phyloP scores from a whole-genome alignment of 129 eudicot species.

The Lactuca saligna region DNA sequence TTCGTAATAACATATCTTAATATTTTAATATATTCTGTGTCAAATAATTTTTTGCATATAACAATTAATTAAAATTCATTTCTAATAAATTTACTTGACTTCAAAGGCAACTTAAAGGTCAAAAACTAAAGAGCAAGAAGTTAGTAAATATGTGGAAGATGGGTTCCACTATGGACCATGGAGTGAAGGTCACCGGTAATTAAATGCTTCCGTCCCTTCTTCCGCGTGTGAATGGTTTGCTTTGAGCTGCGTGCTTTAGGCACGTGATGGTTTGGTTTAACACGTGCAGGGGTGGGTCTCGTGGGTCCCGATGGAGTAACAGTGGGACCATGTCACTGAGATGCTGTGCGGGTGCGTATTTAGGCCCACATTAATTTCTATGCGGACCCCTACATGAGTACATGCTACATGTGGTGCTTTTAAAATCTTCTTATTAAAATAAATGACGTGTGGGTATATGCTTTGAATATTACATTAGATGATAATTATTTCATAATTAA shows the following conservation, averaged over 20 bases:
- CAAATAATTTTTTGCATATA: too few species aligned
- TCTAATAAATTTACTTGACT: not conserved
- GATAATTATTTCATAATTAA: too few species aligned
- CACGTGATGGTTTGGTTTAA: conserved; percentile 13
- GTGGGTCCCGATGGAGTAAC: not conserved
- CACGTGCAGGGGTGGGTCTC: not conserved
- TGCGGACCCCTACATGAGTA: not conserved
- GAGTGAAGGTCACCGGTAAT: not conserved
- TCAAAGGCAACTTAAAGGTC: not conserved
- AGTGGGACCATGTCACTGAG: not conserved
- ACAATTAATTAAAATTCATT: too few species aligned
- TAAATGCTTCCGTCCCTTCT: too few species aligned
- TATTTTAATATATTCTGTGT: too few species aligned
- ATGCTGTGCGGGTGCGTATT: not conserved
- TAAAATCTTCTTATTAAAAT: too few species aligned
- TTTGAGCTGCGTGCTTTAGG: conserved; percentile 8
- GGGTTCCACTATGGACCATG: too few species aligned
- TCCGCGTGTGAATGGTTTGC: not conserved
- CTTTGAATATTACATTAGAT: not conserved
- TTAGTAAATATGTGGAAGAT: too few species aligned
- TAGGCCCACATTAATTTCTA: not conserved
- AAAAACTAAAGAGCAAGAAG: not conserved
- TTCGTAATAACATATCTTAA: too few species aligned
- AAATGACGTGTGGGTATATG: not conserved
- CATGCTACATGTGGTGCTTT: too few species aligned